Percentiles rank a stretch among this genome's conserved stretches.
phyloP scores from a whole-genome alignment of 1,284 basidiomycete species.

The Moesziomyces sp. region DNA sequence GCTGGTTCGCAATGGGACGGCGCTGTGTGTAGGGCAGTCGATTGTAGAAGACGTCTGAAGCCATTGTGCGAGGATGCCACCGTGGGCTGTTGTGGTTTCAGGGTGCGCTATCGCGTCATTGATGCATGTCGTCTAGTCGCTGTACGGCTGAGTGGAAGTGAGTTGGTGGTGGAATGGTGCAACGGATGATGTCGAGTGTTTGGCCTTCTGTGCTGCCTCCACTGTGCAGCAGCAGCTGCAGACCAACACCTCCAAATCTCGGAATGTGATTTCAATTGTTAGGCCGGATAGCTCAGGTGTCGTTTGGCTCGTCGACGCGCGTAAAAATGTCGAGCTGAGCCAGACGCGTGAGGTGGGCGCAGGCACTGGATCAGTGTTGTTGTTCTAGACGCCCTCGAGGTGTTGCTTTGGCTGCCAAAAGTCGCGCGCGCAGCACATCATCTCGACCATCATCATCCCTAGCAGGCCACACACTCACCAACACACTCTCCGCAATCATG shows the following conservation, averaged over 20 bases:
- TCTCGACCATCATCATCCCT: background rate
- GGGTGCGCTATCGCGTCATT: no score
- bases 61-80: constrained; percentile 24
- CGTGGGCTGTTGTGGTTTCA: background rate
- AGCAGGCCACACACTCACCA: no score
- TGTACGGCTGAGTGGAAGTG: background rate
- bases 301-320: constrained; percentile 12
- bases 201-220: background rate
- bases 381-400: constrained; percentile 11
- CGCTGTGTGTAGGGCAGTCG: constrained; percentile 34
- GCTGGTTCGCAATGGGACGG: constrained; percentile 12
- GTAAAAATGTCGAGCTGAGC: background rate
- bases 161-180: background rate
- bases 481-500: constrained; percentile 14
- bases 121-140: background rate
- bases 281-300: no score
- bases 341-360: constrained; percentile 4
- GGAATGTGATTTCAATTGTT: no score
- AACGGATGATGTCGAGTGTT: background rate
- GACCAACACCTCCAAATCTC: no score
- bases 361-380: constrained; percentile 29
- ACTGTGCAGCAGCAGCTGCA: background rate
- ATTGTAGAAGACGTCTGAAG: constrained; percentile 46
- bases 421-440: background rate
- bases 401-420: constrained; percentile 12